Percentiles rank a stretch among this genome's conserved stretches.
These are phyloP conservation scores for Trifolium pratense DNA, from an alignment of 306 rosid species.

Conservation along the genomic window DNA sequence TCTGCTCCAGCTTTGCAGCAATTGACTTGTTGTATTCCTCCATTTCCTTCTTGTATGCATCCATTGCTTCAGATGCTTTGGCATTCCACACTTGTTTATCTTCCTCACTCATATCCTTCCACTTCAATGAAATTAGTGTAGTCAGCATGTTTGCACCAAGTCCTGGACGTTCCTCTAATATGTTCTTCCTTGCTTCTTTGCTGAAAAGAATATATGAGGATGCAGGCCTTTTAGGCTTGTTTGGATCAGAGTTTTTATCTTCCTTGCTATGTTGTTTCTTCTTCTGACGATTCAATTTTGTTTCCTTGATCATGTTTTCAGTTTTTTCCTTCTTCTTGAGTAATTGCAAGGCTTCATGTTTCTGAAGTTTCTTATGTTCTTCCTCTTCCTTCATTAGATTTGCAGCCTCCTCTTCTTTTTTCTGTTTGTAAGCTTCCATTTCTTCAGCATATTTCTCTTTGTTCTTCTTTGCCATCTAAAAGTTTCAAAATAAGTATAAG, in stretches of 20 bases:
- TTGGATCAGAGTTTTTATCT: constrained; percentile 70
- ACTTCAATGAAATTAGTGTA: constrained; percentile 76
- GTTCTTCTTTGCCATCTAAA: constrained; percentile 78
- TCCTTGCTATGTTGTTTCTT: constrained; percentile 70
- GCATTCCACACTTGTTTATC: constrained; percentile 71
- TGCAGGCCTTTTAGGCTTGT: constrained; percentile 90
- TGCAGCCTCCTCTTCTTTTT: constrained; percentile 75
- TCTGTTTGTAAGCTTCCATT: constrained; percentile 79
- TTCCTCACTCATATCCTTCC: constrained; percentile 91
- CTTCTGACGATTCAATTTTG: constrained; percentile 66
- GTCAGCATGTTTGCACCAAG: constrained; percentile 54
- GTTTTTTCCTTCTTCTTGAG: constrained; percentile 95
- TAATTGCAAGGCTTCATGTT: constrained; percentile 78
- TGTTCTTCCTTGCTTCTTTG: constrained; percentile 75
- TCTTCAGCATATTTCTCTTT: constrained; percentile 73
- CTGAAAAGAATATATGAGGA: constrained; percentile 75
- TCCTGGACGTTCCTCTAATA: constrained; percentile 69
- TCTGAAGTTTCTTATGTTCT: constrained; percentile 81
- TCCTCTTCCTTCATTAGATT: constrained; percentile 71
- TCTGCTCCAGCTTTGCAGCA: constrained; percentile 41
- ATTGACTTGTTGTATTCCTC: constrained; percentile 70
- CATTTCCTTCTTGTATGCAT: constrained; percentile 73
- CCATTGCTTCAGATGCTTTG: constrained; percentile 83
- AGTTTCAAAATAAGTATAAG: constrained; percentile 4
- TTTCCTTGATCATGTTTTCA: constrained; percentile 80